Conservation (phyloP, 768 basidiomycete species). For the Chiua virens region DNA sequence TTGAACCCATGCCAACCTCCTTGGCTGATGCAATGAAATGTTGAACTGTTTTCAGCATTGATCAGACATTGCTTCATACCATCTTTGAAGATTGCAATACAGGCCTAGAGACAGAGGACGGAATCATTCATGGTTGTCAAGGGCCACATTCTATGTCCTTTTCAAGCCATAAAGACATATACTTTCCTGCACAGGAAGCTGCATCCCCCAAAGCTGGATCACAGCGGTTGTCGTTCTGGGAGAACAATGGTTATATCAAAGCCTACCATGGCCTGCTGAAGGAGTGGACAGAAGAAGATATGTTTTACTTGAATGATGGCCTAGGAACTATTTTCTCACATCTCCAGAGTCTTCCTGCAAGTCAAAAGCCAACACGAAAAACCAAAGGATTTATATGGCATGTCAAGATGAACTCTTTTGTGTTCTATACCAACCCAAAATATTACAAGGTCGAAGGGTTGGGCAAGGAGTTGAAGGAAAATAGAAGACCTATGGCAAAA, state of each 20-base stretch:
- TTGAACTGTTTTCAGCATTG: not conserved
- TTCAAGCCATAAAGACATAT: not conserved
- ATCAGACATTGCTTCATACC: not conserved
- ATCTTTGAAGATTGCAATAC: constrained; percentile 9
- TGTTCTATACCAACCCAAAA: not conserved
- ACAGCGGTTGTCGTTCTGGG: not conserved
- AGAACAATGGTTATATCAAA: not conserved
- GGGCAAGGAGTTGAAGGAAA: not conserved
- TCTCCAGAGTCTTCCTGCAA: constrained; percentile 6
- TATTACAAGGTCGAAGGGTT: constrained; percentile 4
- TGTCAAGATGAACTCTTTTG: not conserved
- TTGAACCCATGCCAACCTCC: not conserved
- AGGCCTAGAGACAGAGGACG: not conserved
- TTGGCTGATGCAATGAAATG: constrained; percentile 3
- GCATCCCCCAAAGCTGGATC: not conserved
- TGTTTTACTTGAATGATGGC: not conserved
- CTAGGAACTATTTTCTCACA: not conserved
- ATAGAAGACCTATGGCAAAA: not conserved
- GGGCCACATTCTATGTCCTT: constrained; percentile 4
- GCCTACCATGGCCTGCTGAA: not conserved
- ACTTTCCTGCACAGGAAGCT: constrained; percentile 1
- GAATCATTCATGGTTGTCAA: not conserved
- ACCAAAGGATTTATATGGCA: constrained; percentile 9
- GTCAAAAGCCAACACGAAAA: not conserved
- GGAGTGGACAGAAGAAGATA: not conserved